These are phyloP conservation scores for Vitis hybrid DNA, from an alignment of 177 flowering plant species.

Conservation along the genomic window DNA sequence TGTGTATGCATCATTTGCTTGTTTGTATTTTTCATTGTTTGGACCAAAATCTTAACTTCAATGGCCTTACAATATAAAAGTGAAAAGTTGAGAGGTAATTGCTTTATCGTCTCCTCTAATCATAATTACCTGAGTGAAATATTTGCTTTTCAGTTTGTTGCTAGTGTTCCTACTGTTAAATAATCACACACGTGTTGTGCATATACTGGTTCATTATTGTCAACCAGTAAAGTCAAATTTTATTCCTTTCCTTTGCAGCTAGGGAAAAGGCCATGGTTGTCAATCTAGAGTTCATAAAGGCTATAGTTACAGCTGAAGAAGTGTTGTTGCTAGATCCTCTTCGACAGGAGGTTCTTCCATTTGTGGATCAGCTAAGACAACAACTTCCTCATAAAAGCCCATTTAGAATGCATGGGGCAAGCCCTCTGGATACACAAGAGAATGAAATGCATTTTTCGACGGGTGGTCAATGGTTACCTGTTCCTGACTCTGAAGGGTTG, in stretches of 20 bases:
- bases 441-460: conserved; percentile 35
- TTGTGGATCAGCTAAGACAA: conserved; percentile 83
- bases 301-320: conserved; percentile 95
- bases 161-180: not conserved
- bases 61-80: not conserved
- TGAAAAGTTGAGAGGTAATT: no score
- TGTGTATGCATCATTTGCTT: no score
- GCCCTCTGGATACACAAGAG: conserved; percentile 35
- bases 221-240: not conserved
- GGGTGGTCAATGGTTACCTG: conserved; percentile 54
- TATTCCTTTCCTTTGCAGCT: conserved; percentile 43
- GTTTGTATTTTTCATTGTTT: not conserved
- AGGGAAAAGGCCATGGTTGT: conserved; percentile 95
- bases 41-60: not conserved
- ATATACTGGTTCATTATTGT: conserved; percentile 2
- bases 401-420: conserved; percentile 27
- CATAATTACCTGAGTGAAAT: not conserved
- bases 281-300: conserved; percentile 90
- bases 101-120: not conserved
- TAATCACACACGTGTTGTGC: not conserved
- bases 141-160: not conserved
- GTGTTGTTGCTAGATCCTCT: conserved; percentile 86
- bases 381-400: conserved; percentile 61
- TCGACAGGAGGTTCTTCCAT: conserved; percentile 82
- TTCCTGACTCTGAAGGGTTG: conserved; percentile 63